A percentile compares a stretch with the other conserved stretches of the same genome.
phyloP scores from a whole-genome alignment of 1,139 yeast genomes.

The Debaryomyces sp. region DNA sequence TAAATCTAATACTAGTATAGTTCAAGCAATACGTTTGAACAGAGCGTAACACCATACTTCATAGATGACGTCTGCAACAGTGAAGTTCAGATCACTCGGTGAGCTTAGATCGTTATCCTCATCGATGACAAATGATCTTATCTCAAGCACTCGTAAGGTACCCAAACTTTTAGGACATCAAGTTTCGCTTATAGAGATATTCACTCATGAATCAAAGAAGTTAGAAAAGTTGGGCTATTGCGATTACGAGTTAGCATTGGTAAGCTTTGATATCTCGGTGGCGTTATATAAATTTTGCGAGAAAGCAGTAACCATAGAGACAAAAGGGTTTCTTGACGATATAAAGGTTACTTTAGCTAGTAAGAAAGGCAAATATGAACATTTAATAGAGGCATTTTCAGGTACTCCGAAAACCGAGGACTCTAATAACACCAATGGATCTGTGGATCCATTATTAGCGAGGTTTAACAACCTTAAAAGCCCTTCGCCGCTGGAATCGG shows the following conservation, averaged over 20 bases:
- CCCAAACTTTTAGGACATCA: constrained; percentile 28
- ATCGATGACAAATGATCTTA: constrained; percentile 8
- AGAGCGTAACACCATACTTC: background rate
- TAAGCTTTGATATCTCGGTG: constrained; percentile 24
- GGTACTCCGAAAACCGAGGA: background rate
- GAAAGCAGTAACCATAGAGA: constrained; percentile 15
- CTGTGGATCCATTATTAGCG: constrained; percentile 25
- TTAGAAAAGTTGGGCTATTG: constrained; percentile 33
- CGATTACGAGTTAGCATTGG: constrained; percentile 42
- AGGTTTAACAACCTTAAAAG: constrained; percentile 21
- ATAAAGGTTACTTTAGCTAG: constrained; percentile 26
- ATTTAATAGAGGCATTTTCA: constrained; percentile 8
- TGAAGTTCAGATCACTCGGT: constrained; percentile 3
- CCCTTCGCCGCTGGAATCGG: background rate
- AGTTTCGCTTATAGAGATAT: constrained; percentile 37
- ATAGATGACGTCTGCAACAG: constrained; percentile 5
- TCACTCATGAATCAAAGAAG: constrained; percentile 35
- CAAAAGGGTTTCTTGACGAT: constrained; percentile 21
- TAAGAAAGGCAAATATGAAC: constrained; percentile 16
- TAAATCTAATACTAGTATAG: background rate
- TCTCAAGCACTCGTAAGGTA: constrained; percentile 8
- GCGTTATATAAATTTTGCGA: constrained; percentile 19
- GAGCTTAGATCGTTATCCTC: constrained; percentile 10
- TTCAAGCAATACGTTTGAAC: background rate
- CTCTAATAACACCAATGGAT: background rate